Conservation (phyloP, 768 basidiomycete species). For the Leccinum variicolor region DNA sequence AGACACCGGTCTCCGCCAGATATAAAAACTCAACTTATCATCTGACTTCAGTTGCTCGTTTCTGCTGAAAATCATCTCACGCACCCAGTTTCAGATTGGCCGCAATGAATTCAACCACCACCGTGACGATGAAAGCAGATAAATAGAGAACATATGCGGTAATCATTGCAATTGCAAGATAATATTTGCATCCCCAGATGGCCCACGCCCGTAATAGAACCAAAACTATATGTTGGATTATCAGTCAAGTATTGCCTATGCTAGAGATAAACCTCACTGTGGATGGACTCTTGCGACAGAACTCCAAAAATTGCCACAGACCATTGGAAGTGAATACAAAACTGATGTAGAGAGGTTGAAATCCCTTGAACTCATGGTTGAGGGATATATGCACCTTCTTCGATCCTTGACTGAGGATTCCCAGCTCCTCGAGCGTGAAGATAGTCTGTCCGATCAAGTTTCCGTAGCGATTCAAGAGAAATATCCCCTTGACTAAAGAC, state of each 20-base stretch:
- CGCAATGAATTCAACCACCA: neutral
- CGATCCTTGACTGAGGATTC: slow-evolving; percentile 5
- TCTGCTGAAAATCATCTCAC: neutral
- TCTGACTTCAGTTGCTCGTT: neutral
- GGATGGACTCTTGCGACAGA: slow-evolving; percentile 8
- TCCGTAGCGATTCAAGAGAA: slow-evolving; percentile 17
- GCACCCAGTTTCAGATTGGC: neutral
- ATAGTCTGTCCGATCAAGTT: slow-evolving; percentile 9
- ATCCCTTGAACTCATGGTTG: neutral
- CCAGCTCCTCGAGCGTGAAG: slow-evolving; percentile 11
- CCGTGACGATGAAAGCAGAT: too few relatives aligned
- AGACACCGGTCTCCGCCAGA: neutral
- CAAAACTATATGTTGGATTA: slow-evolving; percentile 3
- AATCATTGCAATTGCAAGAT: neutral
- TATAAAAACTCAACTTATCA: neutral
- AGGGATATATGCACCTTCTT: neutral
- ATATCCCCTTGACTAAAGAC: slow-evolving; percentile 5
- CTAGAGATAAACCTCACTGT: slow-evolving; percentile 1
- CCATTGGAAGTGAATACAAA: slow-evolving; percentile 6
- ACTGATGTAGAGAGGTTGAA: neutral
- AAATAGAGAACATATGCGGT: slow-evolving; percentile 4
- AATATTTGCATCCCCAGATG: slow-evolving; percentile 9
- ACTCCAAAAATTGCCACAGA: neutral
- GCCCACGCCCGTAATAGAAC: slow-evolving; percentile 17
- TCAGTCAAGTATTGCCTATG: neutral